A percentile compares a stretch with the other conserved stretches of the same genome.
phyloP scores from a whole-genome alignment of 495 filamentous ascomycete genomes.

The Aspergillus bertholletiae region DNA sequence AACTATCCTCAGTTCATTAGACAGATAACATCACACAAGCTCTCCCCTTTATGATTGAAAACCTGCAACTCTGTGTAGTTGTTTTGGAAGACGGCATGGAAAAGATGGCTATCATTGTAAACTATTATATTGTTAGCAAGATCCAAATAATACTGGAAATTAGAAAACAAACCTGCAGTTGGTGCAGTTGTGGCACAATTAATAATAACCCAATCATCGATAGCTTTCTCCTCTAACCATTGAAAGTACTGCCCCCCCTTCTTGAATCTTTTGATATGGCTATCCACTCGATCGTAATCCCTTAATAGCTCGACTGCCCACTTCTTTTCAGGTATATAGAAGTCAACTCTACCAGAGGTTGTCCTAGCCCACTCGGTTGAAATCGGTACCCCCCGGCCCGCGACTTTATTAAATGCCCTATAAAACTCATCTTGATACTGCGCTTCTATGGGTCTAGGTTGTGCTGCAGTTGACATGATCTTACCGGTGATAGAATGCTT shows the following conservation, averaged over 20 bases:
- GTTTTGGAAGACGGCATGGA: not conserved
- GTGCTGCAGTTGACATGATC: conserved; percentile 11
- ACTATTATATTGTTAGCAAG: not conserved
- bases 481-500: conserved; percentile 4
- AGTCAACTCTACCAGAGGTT: conserved; percentile 16
- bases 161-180: not conserved
- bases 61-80: not conserved
- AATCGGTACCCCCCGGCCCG: conserved; percentile 17
- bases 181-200: conserved; percentile 3
- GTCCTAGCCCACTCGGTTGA: conserved; percentile 18
- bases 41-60: not conserved
- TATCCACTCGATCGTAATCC: conserved; percentile 13
- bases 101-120: not conserved
- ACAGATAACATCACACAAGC: not conserved
- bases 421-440: conserved; percentile 26
- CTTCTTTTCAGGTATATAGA: conserved; percentile 17
- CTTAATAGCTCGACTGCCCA: conserved; percentile 19
- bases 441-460: conserved; percentile 14
- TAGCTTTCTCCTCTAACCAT: conserved; percentile 8
- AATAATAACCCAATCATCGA: conserved; percentile 17
- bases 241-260: conserved; percentile 13
- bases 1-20: not conserved
- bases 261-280: conserved; percentile 14
- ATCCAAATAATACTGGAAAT: not conserved
- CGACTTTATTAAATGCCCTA: conserved; percentile 11